Conservation (phyloP, 2,329 filamentous ascomycete species). For the Botrytis fabae region DNA sequence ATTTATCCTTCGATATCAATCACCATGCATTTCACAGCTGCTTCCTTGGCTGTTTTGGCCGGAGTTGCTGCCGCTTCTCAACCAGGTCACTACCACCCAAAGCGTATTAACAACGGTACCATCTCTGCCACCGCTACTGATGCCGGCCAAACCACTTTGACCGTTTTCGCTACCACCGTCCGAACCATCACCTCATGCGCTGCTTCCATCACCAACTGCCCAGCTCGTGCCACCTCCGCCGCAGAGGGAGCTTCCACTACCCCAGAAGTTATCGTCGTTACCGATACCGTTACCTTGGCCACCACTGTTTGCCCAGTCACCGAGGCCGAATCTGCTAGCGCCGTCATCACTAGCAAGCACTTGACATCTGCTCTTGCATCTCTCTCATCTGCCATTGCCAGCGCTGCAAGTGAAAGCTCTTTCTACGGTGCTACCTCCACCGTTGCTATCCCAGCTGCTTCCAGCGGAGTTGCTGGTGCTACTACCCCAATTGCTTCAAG, state of each 20-base stretch:
- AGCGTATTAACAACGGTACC: conserved; percentile 32
- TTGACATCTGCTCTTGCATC: conserved; percentile 20
- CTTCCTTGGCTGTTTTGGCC: conserved; percentile 41
- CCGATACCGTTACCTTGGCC: conserved; percentile 45
- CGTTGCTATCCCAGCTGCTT: not conserved
- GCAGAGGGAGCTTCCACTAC: conserved; percentile 44
- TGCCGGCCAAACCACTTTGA: conserved; percentile 44
- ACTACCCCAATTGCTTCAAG: not conserved
- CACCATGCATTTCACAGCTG: conserved; percentile 39
- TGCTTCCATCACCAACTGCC: conserved; percentile 46
- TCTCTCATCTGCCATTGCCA: conserved; percentile 24
- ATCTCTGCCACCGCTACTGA: conserved; percentile 21
- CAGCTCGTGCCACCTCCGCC: conserved; percentile 31
- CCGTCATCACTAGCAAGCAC: conserved; percentile 25
- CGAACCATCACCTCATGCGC: conserved; percentile 45
- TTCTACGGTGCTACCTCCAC: conserved; percentile 12
- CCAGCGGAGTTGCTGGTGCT: not conserved
- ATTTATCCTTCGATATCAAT: conserved; percentile 23
- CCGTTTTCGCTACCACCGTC: conserved; percentile 42
- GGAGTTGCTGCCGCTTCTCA: conserved; percentile 35
- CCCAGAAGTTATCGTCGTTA: conserved; percentile 37
- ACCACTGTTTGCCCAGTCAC: conserved; percentile 53
- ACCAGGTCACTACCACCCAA: conserved; percentile 37
- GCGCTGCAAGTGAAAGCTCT: conserved; percentile 12
- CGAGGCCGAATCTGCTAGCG: conserved; percentile 45